Conservation (phyloP, 2,329 filamentous ascomycete species). For the Pseudogymnoascus verrucosus region DNA sequence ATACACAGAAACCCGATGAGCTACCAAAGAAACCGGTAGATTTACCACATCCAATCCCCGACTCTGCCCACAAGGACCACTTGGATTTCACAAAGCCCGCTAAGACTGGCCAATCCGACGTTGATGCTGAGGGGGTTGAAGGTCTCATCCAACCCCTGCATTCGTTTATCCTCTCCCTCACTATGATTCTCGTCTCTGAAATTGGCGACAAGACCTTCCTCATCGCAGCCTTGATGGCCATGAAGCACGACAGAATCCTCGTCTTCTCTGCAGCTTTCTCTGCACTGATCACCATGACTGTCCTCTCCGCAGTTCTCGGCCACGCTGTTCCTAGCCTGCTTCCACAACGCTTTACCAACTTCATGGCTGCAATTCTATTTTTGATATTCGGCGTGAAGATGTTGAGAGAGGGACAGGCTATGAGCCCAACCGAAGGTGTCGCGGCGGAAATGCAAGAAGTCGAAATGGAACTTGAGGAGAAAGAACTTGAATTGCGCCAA, state of each 20-base stretch:
- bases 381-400: constrained; percentile 81
- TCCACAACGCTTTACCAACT: constrained; percentile 82
- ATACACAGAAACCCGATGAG: constrained; percentile 64
- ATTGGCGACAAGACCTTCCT: constrained; percentile 98
- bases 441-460: constrained; percentile 98
- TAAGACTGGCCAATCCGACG: constrained; percentile 26
- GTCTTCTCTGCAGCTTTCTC: constrained; percentile 94
- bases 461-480: constrained; percentile 85
- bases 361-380: constrained; percentile 78
- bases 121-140: constrained; percentile 38
- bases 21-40: constrained; percentile 73
- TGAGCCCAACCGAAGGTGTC: constrained; percentile 84
- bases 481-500: constrained; percentile 69
- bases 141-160: constrained; percentile 73
- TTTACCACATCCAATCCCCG: constrained; percentile 60
- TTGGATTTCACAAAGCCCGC: constrained; percentile 43
- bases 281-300: constrained; percentile 87
- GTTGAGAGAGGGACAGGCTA: constrained; percentile 76
- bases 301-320: constrained; percentile 84
- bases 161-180: constrained; percentile 84
- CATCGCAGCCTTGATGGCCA: constrained; percentile 95
- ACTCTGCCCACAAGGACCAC: constrained; percentile 57
- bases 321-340: constrained; percentile 87
- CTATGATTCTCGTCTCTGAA: constrained; percentile 96
- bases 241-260: constrained; percentile 89